Evolutionary conservation across 768 basidiomycete species (phyloP).

Genomic region (Multifurca ochricompacta): DNA sequence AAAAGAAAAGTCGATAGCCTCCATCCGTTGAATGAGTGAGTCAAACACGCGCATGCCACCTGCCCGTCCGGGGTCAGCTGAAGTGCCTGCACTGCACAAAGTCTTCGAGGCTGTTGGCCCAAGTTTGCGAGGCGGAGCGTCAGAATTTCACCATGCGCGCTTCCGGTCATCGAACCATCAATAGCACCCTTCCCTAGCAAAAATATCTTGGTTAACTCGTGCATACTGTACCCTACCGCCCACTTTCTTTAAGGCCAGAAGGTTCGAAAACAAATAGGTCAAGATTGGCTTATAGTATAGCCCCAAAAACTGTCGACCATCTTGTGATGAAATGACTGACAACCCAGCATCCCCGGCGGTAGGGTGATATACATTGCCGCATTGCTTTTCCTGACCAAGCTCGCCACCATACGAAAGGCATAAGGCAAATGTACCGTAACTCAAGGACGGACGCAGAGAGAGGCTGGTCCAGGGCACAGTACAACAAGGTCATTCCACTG

Average conservation of each 20-base stretch:
- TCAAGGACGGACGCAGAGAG: not conserved
- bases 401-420: not conserved
- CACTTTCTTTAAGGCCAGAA: not conserved
- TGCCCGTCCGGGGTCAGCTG: not conserved
- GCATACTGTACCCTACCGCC: too few relatives aligned
- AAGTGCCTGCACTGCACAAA: not conserved
- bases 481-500: not conserved
- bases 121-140: conserved; percentile 2
- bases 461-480: not conserved
- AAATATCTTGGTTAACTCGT: too few relatives aligned
- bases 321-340: too few relatives aligned
- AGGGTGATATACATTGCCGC: too few relatives aligned
- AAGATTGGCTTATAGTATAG: too few relatives aligned
- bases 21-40: not conserved
- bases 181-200: not conserved
- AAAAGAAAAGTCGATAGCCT: not conserved
- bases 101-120: not conserved
- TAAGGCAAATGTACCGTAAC: not conserved
- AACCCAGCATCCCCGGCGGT: too few relatives aligned
- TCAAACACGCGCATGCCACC: conserved; percentile 6
- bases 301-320: too few relatives aligned
- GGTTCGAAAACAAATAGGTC: too few relatives aligned
- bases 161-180: not conserved
- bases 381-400: not conserved
- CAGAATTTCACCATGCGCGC: conserved; percentile 8